These are phyloP conservation scores for Albophoma yamanashiensis DNA, from an alignment of 2,329 filamentous ascomycete genomes.

Conservation along the genomic window DNA sequence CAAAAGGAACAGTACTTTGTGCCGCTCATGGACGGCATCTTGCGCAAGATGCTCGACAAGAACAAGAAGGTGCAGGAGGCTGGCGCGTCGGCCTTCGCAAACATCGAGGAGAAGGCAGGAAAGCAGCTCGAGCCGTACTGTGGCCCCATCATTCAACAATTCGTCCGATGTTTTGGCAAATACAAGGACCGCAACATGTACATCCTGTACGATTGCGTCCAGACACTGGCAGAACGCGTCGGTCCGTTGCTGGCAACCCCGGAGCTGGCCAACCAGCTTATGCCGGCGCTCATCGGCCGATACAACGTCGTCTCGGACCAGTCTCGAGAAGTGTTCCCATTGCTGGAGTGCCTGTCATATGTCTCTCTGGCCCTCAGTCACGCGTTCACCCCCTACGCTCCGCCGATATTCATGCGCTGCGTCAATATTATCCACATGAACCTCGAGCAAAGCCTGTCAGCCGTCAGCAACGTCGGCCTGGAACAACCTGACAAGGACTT, in stretches of 20 bases:
- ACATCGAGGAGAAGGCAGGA: conserved; percentile 87
- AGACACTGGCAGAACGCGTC: conserved; percentile 89
- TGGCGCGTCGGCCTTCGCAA: conserved; percentile 89
- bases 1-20: conserved; percentile 75
- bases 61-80: conserved; percentile 99
- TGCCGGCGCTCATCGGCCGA: conserved; percentile 82
- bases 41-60: conserved; percentile 87
- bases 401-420: conserved; percentile 78
- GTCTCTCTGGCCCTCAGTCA: conserved; percentile 78
- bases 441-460: conserved; percentile 67
- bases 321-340: conserved; percentile 84
- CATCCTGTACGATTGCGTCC: conserved; percentile 96
- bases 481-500: conserved; percentile 95
- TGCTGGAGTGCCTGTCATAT: conserved; percentile 94
- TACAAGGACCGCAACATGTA: conserved; percentile 99
- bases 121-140: conserved; percentile 75
- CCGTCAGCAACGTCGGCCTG: conserved; percentile 53
- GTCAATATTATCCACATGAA: conserved; percentile 88
- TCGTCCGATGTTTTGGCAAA: conserved; percentile 80
- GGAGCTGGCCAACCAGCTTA: conserved; percentile 72
- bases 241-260: conserved; percentile 71
- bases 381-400: conserved; percentile 74
- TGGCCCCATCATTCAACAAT: conserved; percentile 81
- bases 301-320: conserved; percentile 83
- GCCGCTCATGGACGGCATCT: conserved; percentile 93